These are phyloP conservation scores for Magnaporthiopsis incrustans DNA, from an alignment of 2,329 filamentous ascomycete genomes.

Conservation along the genomic window DNA sequence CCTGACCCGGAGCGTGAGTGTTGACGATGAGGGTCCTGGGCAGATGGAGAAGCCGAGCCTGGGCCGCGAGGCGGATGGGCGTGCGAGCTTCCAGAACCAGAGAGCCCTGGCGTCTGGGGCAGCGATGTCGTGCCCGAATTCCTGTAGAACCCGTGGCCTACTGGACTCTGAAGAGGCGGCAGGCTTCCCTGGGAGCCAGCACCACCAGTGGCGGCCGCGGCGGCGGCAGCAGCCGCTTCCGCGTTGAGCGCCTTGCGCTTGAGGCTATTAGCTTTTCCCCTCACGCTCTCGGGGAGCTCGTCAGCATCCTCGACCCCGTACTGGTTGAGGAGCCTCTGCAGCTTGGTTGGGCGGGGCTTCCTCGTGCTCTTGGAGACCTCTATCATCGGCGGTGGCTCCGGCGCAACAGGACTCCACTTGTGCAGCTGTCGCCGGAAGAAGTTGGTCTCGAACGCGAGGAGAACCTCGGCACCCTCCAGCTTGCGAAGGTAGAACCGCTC, in stretches of 20 bases:
- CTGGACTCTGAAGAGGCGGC: background rate
- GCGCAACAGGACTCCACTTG: conserved; percentile 87
- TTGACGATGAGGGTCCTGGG: background rate
- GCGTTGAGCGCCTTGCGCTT: conserved; percentile 63
- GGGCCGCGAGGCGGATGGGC: conserved; percentile 24
- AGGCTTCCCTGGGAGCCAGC: background rate
- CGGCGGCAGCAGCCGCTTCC: conserved; percentile 38
- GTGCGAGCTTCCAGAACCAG: conserved; percentile 22
- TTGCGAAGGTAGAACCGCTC: conserved; percentile 95
- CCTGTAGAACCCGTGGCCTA: conserved; percentile 9
- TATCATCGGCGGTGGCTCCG: conserved; percentile 74
- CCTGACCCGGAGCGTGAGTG: conserved; percentile 17
- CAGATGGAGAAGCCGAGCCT: conserved; percentile 25
- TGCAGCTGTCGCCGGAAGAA: conserved; percentile 94
- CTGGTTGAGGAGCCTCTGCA: conserved; percentile 88
- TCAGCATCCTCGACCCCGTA: conserved; percentile 86
- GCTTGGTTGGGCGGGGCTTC: conserved; percentile 92
- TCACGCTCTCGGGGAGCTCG: conserved; percentile 75
- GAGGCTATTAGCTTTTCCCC: conserved; percentile 66
- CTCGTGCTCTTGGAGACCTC: conserved; percentile 85
- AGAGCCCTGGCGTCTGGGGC: conserved; percentile 27
- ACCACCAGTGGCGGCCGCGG: conserved; percentile 13
- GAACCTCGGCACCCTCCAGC: conserved; percentile 91
- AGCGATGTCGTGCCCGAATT: conserved; percentile 22
- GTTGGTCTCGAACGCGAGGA: conserved; percentile 90